Percentiles rank a stretch among this genome's conserved stretches.
Evolutionary conservation across 78 protist genomes (phyloP).

Genomic region (Polysphondylium violaceum): DNA sequence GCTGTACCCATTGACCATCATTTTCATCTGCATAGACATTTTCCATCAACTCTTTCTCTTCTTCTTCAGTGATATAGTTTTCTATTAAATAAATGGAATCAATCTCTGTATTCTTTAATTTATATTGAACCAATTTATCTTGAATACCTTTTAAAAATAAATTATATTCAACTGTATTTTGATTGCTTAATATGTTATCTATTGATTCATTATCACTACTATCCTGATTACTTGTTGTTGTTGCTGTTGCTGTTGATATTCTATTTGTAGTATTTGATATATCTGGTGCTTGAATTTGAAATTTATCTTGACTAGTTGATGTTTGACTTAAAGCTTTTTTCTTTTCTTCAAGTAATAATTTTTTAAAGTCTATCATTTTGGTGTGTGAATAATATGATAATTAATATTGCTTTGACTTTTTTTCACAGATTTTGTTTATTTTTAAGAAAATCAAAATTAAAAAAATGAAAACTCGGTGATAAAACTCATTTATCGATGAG

Average conservation of each 20-base stretch:
- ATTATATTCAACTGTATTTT: neutral
- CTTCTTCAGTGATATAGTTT: conserved; percentile 16
- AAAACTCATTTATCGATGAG: too few relatives aligned
- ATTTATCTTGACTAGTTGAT: neutral
- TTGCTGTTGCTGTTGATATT: conserved; percentile 1
- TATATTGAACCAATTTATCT: neutral
- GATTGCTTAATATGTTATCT: neutral
- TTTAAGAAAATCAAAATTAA: too few relatives aligned
- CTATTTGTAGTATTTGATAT: neutral
- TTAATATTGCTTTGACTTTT: too few relatives aligned
- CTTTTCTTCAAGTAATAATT: conserved; percentile 50
- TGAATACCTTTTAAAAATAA: neutral
- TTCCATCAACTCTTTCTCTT: neutral
- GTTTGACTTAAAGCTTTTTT: conserved; percentile 7
- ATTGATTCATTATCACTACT: neutral
- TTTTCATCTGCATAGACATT: conserved; percentile 42
- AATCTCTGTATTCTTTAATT: neutral
- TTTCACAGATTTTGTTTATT: too few relatives aligned
- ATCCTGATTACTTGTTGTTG: neutral
- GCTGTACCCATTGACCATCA: conserved; percentile 47
- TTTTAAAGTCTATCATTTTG: conserved; percentile 52
- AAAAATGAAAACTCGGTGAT: too few relatives aligned
- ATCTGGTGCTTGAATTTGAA: neutral
- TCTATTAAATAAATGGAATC: conserved; percentile 25
- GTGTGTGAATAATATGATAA: too few relatives aligned